Evolutionary conservation across 1,284 basidiomycete species (phyloP).

Genomic region (Ustilago vetiveriae): DNA sequence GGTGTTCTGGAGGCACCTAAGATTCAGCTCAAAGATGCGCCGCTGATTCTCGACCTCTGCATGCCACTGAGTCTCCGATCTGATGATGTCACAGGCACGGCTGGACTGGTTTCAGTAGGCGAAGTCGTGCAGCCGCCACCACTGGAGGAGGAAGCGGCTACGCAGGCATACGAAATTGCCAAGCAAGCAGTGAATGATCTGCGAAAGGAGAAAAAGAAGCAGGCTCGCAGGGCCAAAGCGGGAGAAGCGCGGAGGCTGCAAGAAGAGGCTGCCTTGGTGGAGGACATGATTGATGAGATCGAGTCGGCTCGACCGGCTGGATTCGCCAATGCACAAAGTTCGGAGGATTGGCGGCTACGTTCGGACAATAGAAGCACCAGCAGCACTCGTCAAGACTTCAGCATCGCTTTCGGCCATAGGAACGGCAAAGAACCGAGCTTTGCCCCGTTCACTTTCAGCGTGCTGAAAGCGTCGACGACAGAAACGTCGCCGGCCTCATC

Average conservation of each 20-base stretch:
- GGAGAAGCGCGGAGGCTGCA: conserved; percentile 21
- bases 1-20: not conserved
- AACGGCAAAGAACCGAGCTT: not conserved
- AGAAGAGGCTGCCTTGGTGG: conserved; percentile 29
- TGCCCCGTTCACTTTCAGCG: conserved; percentile 26
- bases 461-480: too few species aligned
- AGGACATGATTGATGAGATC: conserved; percentile 29
- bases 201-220: conserved; percentile 20
- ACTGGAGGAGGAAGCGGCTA: conserved; percentile 13
- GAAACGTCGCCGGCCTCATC: too few species aligned
- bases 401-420: not conserved
- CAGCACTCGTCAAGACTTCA: not conserved
- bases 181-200: conserved; percentile 16
- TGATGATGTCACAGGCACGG: not conserved
- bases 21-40: conserved; percentile 6
- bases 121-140: conserved; percentile 11
- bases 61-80: conserved; percentile 11
- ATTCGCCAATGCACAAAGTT: not conserved
- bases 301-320: conserved; percentile 4
- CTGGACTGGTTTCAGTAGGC: not conserved
- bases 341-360: conserved; percentile 12
- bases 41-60: conserved; percentile 32
- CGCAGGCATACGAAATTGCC: conserved; percentile 11
- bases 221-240: conserved; percentile 8
- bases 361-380: not conserved